Evolutionary conservation across 495 filamentous ascomycete species (phyloP), one percentile per base, ranked within the genome.

Genomic region (Clohesyomyces aquaticus): DNA sequence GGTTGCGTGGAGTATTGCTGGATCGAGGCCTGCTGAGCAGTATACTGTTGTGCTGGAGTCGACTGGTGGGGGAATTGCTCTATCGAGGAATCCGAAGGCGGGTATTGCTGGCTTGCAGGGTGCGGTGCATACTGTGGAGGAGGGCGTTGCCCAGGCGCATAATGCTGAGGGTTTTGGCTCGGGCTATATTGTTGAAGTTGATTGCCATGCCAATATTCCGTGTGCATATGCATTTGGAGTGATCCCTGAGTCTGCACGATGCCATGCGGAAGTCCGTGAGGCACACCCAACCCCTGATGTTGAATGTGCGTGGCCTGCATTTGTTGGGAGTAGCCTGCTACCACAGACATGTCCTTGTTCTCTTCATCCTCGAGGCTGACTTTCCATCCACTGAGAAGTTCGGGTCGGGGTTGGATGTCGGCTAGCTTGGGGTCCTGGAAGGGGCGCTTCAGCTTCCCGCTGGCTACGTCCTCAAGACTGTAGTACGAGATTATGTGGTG

Each of bases 401-500:
- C 65, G 8, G 43, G 11, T 25, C 65, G 19, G 18, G 65, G 65
- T 16, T 57, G 55, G 16, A 67, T 59, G 14, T 55, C 52, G 26
- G 57, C 42, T 14, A 66, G 22, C 45, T 57, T 56, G 11, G 80
- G 78, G 64, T 83, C 82, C 70, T 86, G 79, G 16, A 80, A 78
- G 0, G 89, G 89, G 2, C 84, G 82, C 46, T 75, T 80, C n/a
- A 95, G 77, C 21, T 66, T 75, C 14, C 81, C 77, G 59, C 79
- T 81, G 65, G 87, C 80, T 43, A 91, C 87, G 70, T 95, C 91
- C 2, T 87, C 83, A 23, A 91, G 79, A 38, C 78, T 89, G 77
- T 96, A 97, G 73, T 96, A 97, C 0, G 88, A 93, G 42, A 96
- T 90, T 51, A 97, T 76, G 67, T 95, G 91, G 72, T 93, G 91